Conservation (phyloP, 2,329 filamentous ascomycete species). For the Aspergillus sp. region DNA sequence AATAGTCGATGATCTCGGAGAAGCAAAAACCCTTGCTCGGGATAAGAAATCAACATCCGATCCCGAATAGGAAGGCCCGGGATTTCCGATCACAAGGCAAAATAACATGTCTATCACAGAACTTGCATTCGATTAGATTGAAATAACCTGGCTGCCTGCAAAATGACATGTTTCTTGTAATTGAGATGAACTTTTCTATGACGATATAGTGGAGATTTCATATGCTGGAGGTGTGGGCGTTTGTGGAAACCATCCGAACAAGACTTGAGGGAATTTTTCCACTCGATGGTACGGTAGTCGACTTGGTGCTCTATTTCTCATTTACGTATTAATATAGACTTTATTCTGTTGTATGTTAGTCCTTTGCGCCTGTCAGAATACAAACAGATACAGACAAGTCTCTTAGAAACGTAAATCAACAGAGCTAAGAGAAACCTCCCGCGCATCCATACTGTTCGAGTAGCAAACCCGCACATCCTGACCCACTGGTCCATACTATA, state of each 20-base stretch:
- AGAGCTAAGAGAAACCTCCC: too few species aligned
- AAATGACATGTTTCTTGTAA: not conserved
- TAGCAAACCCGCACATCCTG: not conserved
- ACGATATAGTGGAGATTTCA: too few species aligned
- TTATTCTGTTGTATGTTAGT: too few species aligned
- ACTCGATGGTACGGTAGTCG: too few species aligned
- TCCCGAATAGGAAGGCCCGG: not conserved
- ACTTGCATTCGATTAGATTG: not conserved
- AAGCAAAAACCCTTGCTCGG: not conserved
- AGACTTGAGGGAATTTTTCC: too few species aligned
- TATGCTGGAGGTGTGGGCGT: too few species aligned
- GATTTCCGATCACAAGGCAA: not conserved
- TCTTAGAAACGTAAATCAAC: not conserved
- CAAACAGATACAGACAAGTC: not conserved
- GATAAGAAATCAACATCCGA: not conserved
- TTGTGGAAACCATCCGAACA: too few species aligned
- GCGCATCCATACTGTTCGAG: too few species aligned
- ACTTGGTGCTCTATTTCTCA: too few species aligned
- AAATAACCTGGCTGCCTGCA: not conserved
- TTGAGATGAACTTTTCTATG: not conserved
- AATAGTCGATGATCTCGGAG: not conserved
- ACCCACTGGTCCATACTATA: not conserved
- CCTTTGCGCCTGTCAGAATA: too few species aligned
- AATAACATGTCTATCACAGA: too few species aligned
- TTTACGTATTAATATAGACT: too few species aligned